These are phyloP conservation scores for Clavariopsis aquatica DNA, from an alignment of 495 filamentous ascomycete species.

Conservation along the genomic window DNA sequence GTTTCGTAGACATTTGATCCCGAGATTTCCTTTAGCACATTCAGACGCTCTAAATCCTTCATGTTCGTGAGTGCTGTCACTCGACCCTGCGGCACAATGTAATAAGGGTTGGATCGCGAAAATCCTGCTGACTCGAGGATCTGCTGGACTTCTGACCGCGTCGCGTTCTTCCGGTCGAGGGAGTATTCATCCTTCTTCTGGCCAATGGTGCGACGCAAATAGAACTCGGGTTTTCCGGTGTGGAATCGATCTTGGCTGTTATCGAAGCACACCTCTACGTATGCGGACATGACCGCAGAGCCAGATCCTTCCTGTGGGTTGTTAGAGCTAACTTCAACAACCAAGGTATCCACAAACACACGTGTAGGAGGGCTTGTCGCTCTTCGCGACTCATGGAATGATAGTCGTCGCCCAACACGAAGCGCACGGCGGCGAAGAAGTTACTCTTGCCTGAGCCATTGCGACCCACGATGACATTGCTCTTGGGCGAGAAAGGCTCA, in stretches of 20 bases:
- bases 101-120: conserved; percentile 96
- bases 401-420: conserved; percentile 97
- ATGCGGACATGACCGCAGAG: conserved; percentile 97
- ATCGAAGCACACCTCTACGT: conserved; percentile 98
- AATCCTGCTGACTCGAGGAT: conserved; percentile 95
- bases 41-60: conserved; percentile 89
- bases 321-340: conserved; percentile 9
- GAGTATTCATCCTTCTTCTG: conserved; percentile 99
- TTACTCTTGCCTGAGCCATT: conserved; percentile 99
- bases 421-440: conserved; percentile 99
- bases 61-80: conserved; percentile 97
- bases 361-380: conserved; percentile 88
- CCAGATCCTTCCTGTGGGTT: conserved; percentile 78
- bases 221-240: conserved; percentile 85
- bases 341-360: conserved; percentile 42
- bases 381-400: conserved; percentile 95
- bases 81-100: conserved; percentile 96
- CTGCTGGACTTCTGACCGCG: conserved; percentile 92
- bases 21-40: conserved; percentile 92
- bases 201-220: conserved; percentile 90
- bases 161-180: conserved; percentile 92
- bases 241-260: conserved; percentile 96
- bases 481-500: conserved; percentile 95
- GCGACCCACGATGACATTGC: conserved; percentile 98
- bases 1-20: conserved; percentile 97